These are phyloP conservation scores for Podila clonocystis DNA, from an alignment of 192 early-diverging fungal species.

Conservation along the genomic window DNA sequence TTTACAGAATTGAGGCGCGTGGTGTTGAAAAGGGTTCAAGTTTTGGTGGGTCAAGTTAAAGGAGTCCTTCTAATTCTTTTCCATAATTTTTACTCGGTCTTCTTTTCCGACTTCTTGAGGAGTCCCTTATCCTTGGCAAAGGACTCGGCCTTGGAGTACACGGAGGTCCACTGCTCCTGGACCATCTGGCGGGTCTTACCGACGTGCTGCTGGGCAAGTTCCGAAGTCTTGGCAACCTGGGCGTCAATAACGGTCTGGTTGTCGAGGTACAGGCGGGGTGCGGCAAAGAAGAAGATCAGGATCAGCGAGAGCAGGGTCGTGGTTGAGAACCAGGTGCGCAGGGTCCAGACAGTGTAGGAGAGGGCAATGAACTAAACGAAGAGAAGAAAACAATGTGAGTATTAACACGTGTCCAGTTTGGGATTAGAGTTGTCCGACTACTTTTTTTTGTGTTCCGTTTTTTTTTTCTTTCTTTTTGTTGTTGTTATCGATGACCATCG, in stretches of 20 bases:
- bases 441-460: too few relatives aligned
- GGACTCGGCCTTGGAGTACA: slow-evolving; percentile 28
- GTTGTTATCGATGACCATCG: too few relatives aligned
- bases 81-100: slow-evolving; percentile 12
- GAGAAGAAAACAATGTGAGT: background rate
- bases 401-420: background rate
- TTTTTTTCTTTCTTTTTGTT: too few relatives aligned
- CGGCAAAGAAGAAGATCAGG: slow-evolving; percentile 33
- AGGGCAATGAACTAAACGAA: slow-evolving; percentile 33
- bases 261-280: slow-evolving; percentile 39
- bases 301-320: slow-evolving; percentile 32
- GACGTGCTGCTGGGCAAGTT: slow-evolving; percentile 21
- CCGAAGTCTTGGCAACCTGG: slow-evolving; percentile 35
- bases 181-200: slow-evolving; percentile 27
- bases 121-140: slow-evolving; percentile 39
- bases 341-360: slow-evolving; percentile 46
- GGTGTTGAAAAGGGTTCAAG: background rate
- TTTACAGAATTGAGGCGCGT: background rate
- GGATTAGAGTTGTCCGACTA: background rate
- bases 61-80: background rate
- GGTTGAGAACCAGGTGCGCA: slow-evolving; percentile 48
- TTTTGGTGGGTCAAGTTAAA: background rate
- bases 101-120: slow-evolving; percentile 34
- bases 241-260: slow-evolving; percentile 38
- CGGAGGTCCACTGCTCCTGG: slow-evolving; percentile 19